Evolutionary conservation across 108 stramenopile species (phyloP).

Genomic region (Cyclotella sp.): DNA sequence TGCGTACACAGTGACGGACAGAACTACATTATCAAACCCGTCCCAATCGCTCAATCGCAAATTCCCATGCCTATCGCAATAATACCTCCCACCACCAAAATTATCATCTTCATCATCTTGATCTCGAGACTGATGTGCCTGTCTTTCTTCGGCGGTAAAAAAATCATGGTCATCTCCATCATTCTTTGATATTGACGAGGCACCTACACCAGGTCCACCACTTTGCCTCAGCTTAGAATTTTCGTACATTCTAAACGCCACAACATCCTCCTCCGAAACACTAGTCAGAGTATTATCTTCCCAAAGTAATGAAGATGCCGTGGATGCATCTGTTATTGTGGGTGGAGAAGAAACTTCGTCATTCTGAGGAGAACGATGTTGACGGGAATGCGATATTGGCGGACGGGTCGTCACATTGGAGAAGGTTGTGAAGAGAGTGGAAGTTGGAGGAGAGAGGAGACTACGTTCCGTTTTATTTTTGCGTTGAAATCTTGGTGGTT

Average conservation of each 20-base stretch:
- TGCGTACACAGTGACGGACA: constrained; percentile 49
- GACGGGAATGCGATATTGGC: constrained; percentile 7
- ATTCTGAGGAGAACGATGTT: background rate
- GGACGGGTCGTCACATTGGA: background rate
- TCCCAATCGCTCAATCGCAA: constrained; percentile 27
- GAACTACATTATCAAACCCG: constrained; percentile 48
- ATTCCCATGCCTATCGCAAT: constrained; percentile 16
- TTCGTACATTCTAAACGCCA: constrained; percentile 24
- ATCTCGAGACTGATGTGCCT: background rate
- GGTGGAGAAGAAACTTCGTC: constrained; percentile 17
- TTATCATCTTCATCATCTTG: background rate
- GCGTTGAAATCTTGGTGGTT: constrained; percentile 11
- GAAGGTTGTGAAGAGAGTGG: constrained; percentile 13
- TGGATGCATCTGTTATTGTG: constrained; percentile 37
- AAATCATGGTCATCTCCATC: background rate
- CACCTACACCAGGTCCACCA: background rate
- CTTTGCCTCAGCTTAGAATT: background rate
- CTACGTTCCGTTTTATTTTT: background rate
- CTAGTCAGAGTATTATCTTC: constrained; percentile 50
- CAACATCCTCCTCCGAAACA: constrained; percentile 50
- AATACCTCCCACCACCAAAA: constrained; percentile 19
- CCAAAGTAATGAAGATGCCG: constrained; percentile 51
- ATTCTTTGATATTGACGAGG: background rate
- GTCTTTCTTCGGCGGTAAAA: background rate
- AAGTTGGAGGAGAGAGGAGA: constrained; percentile 5